Evolutionary conservation across 2,329 filamentous ascomycete species (phyloP).

Genomic region (Purpureocillium lavendulum): DNA sequence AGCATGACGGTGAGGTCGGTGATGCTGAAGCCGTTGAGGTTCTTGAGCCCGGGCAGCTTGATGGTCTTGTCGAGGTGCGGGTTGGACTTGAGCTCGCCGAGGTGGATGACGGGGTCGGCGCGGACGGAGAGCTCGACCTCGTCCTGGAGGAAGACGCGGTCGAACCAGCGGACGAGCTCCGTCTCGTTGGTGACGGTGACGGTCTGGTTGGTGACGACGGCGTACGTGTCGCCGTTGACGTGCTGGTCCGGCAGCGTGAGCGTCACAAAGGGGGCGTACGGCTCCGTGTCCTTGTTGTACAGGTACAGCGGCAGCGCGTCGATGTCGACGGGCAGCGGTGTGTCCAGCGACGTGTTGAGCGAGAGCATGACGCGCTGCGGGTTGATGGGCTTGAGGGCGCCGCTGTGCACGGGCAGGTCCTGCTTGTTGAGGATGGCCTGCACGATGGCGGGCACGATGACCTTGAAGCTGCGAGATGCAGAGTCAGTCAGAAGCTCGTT

Average conservation of each 20-base stretch:
- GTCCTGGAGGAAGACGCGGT: conserved; percentile 27
- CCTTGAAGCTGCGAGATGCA: conserved; percentile 31
- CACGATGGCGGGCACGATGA: conserved; percentile 37
- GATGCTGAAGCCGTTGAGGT: conserved; percentile 29
- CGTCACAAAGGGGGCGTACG: conserved; percentile 12
- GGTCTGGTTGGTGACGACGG: conserved; percentile 24
- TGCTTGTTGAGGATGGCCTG: conserved; percentile 34
- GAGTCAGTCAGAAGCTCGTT: conserved; percentile 4
- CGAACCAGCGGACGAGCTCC: conserved; percentile 30
- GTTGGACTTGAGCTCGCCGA: conserved; percentile 28
- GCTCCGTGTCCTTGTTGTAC: conserved; percentile 27
- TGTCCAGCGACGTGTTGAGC: conserved; percentile 26
- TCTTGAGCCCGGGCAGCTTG: conserved; percentile 28
- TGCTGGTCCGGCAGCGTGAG: conserved; percentile 20
- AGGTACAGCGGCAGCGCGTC: conserved; percentile 29
- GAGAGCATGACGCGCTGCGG: conserved; percentile 24
- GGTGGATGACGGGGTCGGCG: conserved; percentile 25
- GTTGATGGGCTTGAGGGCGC: conserved; percentile 23
- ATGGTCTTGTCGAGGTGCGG: conserved; percentile 33
- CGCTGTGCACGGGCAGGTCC: conserved; percentile 27
- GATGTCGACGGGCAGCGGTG: conserved; percentile 26
- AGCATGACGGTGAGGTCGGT: conserved; percentile 28
- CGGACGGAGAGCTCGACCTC: conserved; percentile 26
- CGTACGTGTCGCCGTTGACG: conserved; percentile 25
- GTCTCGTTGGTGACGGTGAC: conserved; percentile 27